Evolutionary conservation across 202 grass and related monocot species (phyloP).

Genomic region (Eragrostis tef): DNA sequence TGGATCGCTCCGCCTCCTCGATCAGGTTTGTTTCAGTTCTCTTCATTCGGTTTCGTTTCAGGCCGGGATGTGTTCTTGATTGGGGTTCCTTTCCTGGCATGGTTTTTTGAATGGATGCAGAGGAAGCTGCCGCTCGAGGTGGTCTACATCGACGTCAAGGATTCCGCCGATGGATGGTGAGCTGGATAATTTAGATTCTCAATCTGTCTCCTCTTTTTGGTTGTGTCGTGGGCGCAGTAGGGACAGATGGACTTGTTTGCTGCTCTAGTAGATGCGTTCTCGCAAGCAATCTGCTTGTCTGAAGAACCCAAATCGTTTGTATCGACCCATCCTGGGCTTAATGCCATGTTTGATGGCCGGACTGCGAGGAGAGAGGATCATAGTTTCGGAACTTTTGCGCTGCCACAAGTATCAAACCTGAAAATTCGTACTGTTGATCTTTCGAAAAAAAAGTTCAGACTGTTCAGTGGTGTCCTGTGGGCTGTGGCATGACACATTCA

Average conservation of each 20-base stretch:
- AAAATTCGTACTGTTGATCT: too few species aligned
- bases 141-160: constrained; percentile 69
- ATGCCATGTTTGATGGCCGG: neutral
- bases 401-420: neutral
- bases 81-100: neutral
- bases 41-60: neutral
- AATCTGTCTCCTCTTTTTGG: neutral
- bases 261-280: neutral
- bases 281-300: neutral
- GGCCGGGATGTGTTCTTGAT: constrained; percentile 1
- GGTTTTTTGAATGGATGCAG: constrained; percentile 36
- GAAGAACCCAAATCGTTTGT: neutral
- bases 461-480: neutral
- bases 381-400: neutral
- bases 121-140: constrained; percentile 79
- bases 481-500: neutral
- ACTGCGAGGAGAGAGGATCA: neutral
- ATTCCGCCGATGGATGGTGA: constrained; percentile 81
- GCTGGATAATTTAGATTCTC: constrained; percentile 11
- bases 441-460: too few species aligned
- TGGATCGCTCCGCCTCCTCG: constrained; percentile 86
- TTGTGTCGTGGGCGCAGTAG: neutral
- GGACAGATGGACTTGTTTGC: neutral
- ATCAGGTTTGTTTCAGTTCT: constrained; percentile 52
- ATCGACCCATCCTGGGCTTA: neutral